Conservation (phyloP, 2,329 filamentous ascomycete genomes). For the Zasmidium citrigriseum region DNA sequence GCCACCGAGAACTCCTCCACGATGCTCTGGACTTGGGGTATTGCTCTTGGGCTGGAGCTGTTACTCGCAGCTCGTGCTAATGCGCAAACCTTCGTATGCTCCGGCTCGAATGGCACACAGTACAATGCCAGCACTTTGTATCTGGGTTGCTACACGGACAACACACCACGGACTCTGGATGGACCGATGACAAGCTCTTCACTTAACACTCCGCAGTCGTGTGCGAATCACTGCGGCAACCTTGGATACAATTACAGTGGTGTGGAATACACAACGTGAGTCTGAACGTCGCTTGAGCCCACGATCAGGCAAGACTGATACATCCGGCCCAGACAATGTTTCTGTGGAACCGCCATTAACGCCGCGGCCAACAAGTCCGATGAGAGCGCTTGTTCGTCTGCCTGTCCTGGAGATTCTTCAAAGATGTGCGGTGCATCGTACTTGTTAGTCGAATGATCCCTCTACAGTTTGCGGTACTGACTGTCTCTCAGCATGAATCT, state of each 20-base stretch:
- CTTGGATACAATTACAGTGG: slow-evolving; percentile 14
- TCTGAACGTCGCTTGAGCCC: neutral
- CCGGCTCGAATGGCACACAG: slow-evolving; percentile 5
- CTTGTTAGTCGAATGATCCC: slow-evolving; percentile 2
- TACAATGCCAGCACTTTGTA: slow-evolving; percentile 9
- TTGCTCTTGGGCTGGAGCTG: neutral
- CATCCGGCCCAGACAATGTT: slow-evolving; percentile 10
- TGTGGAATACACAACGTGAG: slow-evolving; percentile 12
- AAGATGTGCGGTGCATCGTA: slow-evolving; percentile 13
- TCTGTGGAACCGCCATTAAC: slow-evolving; percentile 13
- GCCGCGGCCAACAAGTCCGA: slow-evolving; percentile 4
- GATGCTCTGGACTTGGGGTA: neutral
- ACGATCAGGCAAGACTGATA: neutral
- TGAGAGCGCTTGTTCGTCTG: slow-evolving; percentile 7
- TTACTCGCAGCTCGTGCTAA: neutral
- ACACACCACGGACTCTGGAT: slow-evolving; percentile 5
- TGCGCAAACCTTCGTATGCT: slow-evolving; percentile 10
- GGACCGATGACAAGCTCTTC: slow-evolving; percentile 9
- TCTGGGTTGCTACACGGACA: slow-evolving; percentile 15
- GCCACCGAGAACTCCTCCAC: neutral
- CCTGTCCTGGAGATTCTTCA: slow-evolving; percentile 14
- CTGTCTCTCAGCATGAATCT: slow-evolving; percentile 12
- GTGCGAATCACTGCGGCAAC: slow-evolving; percentile 14
- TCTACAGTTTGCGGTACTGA: neutral
- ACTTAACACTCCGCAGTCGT: slow-evolving; percentile 11